phyloP scores from a whole-genome alignment of 2,329 filamentous ascomycete species.

The Arthroderma sp. region DNA sequence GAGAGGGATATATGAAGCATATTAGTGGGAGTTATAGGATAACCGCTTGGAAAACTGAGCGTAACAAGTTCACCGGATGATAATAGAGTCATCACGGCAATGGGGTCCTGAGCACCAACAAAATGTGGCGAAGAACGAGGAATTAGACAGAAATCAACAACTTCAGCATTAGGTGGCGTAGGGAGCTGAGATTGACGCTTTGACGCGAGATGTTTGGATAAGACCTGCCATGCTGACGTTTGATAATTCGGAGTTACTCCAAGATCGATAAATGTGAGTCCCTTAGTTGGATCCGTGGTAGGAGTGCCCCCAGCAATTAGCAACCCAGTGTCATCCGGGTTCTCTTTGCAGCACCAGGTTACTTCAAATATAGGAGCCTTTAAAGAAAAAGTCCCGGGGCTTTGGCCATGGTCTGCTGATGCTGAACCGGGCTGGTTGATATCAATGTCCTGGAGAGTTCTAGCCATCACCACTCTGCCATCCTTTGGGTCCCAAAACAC shows the following conservation, averaged over 20 bases:
- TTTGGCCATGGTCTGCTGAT: conserved; percentile 19
- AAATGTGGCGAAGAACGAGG: conserved; percentile 77
- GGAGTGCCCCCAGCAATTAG: conserved; percentile 71
- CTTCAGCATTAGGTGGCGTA: conserved; percentile 63
- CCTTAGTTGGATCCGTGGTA: conserved; percentile 54
- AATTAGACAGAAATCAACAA: conserved; percentile 69
- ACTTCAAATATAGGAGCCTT: conserved; percentile 67
- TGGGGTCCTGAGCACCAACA: conserved; percentile 75
- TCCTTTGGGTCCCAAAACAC: conserved; percentile 94
- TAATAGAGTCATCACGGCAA: conserved; percentile 66
- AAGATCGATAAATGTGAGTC: conserved; percentile 78
- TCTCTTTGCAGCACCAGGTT: conserved; percentile 86
- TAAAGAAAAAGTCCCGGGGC: conserved; percentile 41
- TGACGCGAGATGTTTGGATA: conserved; percentile 66
- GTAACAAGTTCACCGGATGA: conserved; percentile 82
- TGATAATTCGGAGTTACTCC: conserved; percentile 80
- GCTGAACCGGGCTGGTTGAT: conserved; percentile 53
- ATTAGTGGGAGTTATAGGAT: conserved; percentile 82
- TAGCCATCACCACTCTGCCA: conserved; percentile 66
- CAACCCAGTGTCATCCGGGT: conserved; percentile 84
- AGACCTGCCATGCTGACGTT: conserved; percentile 76
- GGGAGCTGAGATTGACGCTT: conserved; percentile 59
- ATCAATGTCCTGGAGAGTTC: conserved; percentile 62
- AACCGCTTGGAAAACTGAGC: conserved; percentile 81
- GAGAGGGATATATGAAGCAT: conserved; percentile 78